A percentile compares a stretch with the other conserved stretches of the same genome.
Evolutionary conservation across 441 rosid species (phyloP).

Genomic region (Pelargonium cotyledonis): DNA sequence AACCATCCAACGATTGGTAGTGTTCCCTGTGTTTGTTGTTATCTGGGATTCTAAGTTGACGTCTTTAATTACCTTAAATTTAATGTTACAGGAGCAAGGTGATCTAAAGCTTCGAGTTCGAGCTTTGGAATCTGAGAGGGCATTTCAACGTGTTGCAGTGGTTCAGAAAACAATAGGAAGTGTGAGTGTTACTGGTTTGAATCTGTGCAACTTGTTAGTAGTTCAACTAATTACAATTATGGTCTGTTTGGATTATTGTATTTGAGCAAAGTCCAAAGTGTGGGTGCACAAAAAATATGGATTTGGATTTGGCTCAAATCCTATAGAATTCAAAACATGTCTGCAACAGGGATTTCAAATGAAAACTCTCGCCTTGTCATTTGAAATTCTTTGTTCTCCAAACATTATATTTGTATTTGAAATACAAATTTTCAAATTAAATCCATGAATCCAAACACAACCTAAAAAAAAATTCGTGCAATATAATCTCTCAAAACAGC

Average conservation of each 20-base stretch:
- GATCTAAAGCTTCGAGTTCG: constrained; percentile 96
- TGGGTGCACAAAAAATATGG: too few species aligned
- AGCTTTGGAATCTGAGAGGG: constrained; percentile 87
- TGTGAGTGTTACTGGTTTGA: constrained; percentile 43
- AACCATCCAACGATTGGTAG: constrained; percentile 80
- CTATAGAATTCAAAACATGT: too few species aligned
- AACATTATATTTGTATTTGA: too few species aligned
- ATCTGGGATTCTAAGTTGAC: constrained; percentile 9
- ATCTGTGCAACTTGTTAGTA: neutral
- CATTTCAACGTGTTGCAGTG: constrained; percentile 91
- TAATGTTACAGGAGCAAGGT: constrained; percentile 79
- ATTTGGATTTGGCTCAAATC: too few species aligned
- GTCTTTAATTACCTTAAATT: constrained; percentile 3
- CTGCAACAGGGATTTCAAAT: too few species aligned
- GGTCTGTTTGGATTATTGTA: too few species aligned
- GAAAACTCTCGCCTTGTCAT: too few species aligned
- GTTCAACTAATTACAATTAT: neutral
- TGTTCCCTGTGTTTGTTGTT: constrained; percentile 7
- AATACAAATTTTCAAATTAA: too few species aligned
- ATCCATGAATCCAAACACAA: too few species aligned
- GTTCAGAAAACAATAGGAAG: constrained; percentile 96
- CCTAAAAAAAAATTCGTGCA: neutral
- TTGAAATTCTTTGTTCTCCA: too few species aligned
- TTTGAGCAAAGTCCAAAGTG: too few species aligned
- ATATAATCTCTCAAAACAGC: neutral